Base-by-base conservation (phyloP, 306 rosid genomes). In the Begonia masoniana region DNA sequence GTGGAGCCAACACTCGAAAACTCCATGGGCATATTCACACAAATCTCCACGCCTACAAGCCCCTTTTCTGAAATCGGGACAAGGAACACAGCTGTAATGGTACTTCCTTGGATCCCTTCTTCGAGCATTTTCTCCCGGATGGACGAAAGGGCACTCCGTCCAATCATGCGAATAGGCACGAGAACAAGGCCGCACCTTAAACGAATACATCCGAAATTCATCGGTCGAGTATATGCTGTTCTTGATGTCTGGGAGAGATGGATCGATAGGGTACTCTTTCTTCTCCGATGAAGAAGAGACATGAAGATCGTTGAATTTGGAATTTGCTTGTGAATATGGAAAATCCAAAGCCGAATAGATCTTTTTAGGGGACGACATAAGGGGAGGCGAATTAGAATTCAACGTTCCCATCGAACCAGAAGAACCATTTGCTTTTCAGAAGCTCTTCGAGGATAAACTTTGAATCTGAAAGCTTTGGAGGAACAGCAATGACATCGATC, bases 81-180 rank as follows among this genome's bases (percentile, higher is more conserved):
- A 88, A 24, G 97, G 95, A 42, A 88, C 95, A 60, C 97, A 88
- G 69, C 97, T 88, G 55, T 88, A 88, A 62, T 88, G 97, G 52
- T 74, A 88, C 73, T 88, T 88, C 61, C 97, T 82, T 2, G 97
- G 97, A 62, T 88, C 97, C 84, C 97, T 84, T 66, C 97, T 79
- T 13, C 97, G 84, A 43, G 97, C 97, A 71, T 88, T 88, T 70
- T 88, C 97, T 56, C 97, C 97, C 0, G 97, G 97, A 68, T 88
- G 97, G 43, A 84, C 97, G 65, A 88, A 88, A 12, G 97, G 97
- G 63, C 97, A 88, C 67, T 88, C 97, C 0, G 97, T 88, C 97
- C 97, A 88, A 68, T 88, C 97, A 57, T 88, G 97, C n/a, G 97
- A 88, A 75, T 88, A 88, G 17, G 95, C 97, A 0, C 97, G 88